These are phyloP conservation scores for Catunica adiposa DNA, from an alignment of 2,329 filamentous ascomycete genomes.

Conservation along the genomic window DNA sequence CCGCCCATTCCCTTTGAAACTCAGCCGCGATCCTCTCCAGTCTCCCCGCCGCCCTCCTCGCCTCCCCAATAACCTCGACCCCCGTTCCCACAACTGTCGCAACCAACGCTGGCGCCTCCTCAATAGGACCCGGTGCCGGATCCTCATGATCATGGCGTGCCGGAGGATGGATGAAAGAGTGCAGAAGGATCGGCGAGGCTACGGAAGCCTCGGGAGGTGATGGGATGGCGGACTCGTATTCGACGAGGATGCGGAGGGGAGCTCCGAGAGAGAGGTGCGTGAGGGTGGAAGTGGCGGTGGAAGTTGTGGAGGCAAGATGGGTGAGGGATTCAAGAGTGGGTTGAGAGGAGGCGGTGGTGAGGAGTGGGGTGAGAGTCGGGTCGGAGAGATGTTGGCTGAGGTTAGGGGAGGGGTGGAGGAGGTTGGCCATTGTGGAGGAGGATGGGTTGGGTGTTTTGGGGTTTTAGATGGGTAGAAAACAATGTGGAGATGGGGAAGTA, in stretches of 20 bases:
- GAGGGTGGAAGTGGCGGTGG: slow-evolving; percentile 36
- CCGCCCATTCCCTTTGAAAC: slow-evolving; percentile 37
- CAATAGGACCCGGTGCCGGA: slow-evolving; percentile 20
- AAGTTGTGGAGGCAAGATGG: slow-evolving; percentile 34
- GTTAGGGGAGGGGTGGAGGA: slow-evolving; percentile 10
- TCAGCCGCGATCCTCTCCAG: slow-evolving; percentile 38
- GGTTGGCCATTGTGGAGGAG: slow-evolving; percentile 4
- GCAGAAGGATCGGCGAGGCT: slow-evolving; percentile 8
- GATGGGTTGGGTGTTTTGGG: too few relatives aligned
- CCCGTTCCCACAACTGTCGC: slow-evolving; percentile 36
- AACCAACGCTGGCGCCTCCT: slow-evolving; percentile 33
- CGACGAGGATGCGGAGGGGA: slow-evolving; percentile 42
- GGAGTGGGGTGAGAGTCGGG: slow-evolving; percentile 38
- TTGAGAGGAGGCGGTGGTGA: slow-evolving; percentile 33
- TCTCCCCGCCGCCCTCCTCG: slow-evolving; percentile 33
- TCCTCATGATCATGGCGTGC: slow-evolving; percentile 12
- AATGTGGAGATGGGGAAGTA: too few relatives aligned
- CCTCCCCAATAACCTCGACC: slow-evolving; percentile 31
- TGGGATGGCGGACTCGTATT: slow-evolving; percentile 19
- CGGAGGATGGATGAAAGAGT: slow-evolving; percentile 14
- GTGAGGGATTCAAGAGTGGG: slow-evolving; percentile 34
- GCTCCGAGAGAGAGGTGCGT: slow-evolving; percentile 35
- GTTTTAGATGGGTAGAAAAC: too few relatives aligned
- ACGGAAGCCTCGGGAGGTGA: not conserved
- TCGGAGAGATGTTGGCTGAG: slow-evolving; percentile 39